Conservation (phyloP, 768 basidiomycete genomes). For the Hygrophorus pudorinus region DNA sequence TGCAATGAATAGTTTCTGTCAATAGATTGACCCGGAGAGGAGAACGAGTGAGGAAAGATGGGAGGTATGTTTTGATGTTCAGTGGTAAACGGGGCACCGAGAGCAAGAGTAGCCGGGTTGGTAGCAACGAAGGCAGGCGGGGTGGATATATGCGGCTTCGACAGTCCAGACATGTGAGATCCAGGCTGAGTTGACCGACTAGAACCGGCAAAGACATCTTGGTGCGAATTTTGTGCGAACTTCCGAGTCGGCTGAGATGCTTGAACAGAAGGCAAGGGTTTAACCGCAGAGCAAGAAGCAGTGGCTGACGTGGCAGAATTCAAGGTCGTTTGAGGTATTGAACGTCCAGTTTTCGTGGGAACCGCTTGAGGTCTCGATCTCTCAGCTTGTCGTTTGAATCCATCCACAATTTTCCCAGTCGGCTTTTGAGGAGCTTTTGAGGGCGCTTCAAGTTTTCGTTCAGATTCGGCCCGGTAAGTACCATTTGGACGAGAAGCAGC, state of each 20-base stretch:
- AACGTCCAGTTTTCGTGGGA: background rate
- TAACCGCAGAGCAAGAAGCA: too few relatives aligned
- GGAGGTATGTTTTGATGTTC: background rate
- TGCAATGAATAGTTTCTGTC: background rate
- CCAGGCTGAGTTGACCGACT: too few relatives aligned
- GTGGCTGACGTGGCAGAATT: background rate
- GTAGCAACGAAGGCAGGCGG: background rate
- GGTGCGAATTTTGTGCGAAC: background rate
- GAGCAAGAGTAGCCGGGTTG: background rate
- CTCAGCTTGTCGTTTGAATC: slow-evolving; percentile 6
- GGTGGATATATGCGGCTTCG: too few relatives aligned
- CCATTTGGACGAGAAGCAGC: slow-evolving; percentile 39
- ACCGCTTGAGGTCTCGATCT: background rate
- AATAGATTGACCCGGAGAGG: background rate
- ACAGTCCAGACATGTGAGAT: too few relatives aligned
- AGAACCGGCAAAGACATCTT: background rate
- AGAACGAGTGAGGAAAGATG: slow-evolving; percentile 3
- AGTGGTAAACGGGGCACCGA: background rate
- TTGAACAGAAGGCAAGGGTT: background rate
- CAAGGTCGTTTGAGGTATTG: too few relatives aligned
- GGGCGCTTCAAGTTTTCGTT: background rate
- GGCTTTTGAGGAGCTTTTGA: background rate
- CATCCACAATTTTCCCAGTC: background rate
- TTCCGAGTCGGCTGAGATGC: background rate
- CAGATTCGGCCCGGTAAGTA: background rate